Evolutionary conservation across 352 stramenopile species (phyloP), one percentile per base, ranked within the genome.

Genomic region (Globisporangium alternatum): DNA sequence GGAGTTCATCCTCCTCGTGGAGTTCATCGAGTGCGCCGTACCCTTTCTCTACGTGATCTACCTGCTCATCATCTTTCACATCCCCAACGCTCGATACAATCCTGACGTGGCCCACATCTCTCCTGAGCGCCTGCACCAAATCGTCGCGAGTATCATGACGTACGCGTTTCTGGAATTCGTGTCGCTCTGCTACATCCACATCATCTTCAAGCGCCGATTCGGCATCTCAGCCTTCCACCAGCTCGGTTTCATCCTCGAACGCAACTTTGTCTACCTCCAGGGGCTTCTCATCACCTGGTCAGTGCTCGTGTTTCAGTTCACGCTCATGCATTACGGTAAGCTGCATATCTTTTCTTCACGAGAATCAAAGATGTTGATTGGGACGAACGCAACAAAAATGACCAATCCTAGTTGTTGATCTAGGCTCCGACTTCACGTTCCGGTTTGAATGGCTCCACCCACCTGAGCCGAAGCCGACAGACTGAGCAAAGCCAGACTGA

Each of bases 1-100:
- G 35, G 59, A 65, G 30, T 15, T 37, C 21, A 31, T 58, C n/a
- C 49, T 65, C 15, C 51, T 65, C 2, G 45, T 59, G 21, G 60
- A 65, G 60, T 60, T 43, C 39, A 35, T 65, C 48, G 60, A 65
- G 25, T 49, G 19, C 2, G 48, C 35, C 9, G 31, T 59, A 7
- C 47, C 60, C 12, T 33, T 57, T 5, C 10, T 58, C 30, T 65
- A 57, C 19, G 51, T 13, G 0, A 39, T 51, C 4, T 53, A 41
- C 15, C 41, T 65, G 15, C 37, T 44, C 5, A 59, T 52, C 19
- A 37, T 60, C 5, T 47, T 53, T 21, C 12, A 28, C 12, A 33
- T 60, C 9, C 49, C 41, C 19, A 65, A 58, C 35, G 49, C 19
- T 17, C 15, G 43, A 49, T 65, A 30, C 25, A 59, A 65, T 8